These are phyloP conservation scores for Didymella glomerata DNA, from an alignment of 2,329 filamentous ascomycete species.

Conservation along the genomic window DNA sequence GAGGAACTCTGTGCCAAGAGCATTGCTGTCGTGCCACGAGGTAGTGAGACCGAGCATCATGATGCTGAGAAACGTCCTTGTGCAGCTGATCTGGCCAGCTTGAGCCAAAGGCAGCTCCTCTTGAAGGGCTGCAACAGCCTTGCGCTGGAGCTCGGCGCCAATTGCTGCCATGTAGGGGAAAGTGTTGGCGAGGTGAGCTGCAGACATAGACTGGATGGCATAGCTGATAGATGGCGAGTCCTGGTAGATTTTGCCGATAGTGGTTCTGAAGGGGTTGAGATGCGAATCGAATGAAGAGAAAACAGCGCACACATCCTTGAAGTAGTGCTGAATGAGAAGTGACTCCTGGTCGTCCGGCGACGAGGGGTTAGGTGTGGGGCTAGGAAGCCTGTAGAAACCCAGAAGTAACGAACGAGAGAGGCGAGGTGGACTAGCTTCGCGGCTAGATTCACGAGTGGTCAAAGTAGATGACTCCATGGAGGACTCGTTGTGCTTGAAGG, in stretches of 20 bases:
- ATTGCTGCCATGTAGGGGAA: conserved; percentile 62
- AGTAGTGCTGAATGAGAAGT: conserved; percentile 69
- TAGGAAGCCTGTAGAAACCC: conserved; percentile 49
- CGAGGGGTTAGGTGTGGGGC: conserved; percentile 43
- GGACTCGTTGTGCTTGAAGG: conserved; percentile 31
- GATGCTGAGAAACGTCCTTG: conserved; percentile 65
- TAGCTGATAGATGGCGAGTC: conserved; percentile 67
- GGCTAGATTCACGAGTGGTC: conserved; percentile 27
- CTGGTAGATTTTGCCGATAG: conserved; percentile 65
- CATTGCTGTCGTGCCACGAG: conserved; percentile 66
- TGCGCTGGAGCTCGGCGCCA: conserved; percentile 61
- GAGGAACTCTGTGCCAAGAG: conserved; percentile 64
- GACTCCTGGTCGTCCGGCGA: conserved; percentile 60
- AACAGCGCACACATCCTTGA: conserved; percentile 67
- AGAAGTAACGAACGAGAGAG: conserved; percentile 52
- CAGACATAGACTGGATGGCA: conserved; percentile 71
- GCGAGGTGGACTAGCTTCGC: conserved; percentile 39
- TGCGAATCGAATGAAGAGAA: conserved; percentile 72
- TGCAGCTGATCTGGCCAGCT: conserved; percentile 49
- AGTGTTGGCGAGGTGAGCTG: conserved; percentile 66
- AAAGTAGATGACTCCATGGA: conserved; percentile 23
- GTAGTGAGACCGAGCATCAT: conserved; percentile 68
- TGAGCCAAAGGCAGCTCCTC: conserved; percentile 58
- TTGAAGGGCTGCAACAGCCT: conserved; percentile 62
- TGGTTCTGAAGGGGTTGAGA: conserved; percentile 68